Conservation (phyloP, 305 asterid genomes). For the Rubia peregrina region DNA sequence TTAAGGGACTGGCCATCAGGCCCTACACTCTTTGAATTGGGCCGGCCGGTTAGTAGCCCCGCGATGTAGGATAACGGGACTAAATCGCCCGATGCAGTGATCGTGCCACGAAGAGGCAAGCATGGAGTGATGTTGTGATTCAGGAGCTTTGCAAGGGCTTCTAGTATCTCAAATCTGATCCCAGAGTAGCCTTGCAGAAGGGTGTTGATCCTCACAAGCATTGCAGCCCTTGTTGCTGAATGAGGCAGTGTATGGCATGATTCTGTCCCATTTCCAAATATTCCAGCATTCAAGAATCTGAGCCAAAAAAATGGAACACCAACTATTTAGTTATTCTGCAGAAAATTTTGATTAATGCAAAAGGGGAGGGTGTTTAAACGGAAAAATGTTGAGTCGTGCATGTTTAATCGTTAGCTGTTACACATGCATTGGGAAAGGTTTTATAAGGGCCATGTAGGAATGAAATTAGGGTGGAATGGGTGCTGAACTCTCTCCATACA, state of each 20-base stretch:
- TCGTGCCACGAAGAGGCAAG: conserved; percentile 68
- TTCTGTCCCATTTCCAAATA: conserved; percentile 26
- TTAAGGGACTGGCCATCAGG: conserved; percentile 45
- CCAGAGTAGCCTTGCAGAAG: conserved; percentile 34
- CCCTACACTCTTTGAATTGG: conserved; percentile 63
- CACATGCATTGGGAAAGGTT: too few relatives aligned
- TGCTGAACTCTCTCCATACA: too few relatives aligned
- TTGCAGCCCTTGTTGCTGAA: conserved; percentile 32
- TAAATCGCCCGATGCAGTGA: conserved; percentile 64
- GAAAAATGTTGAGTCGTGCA: too few relatives aligned
- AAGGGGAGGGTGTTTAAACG: too few relatives aligned
- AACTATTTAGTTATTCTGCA: neutral
- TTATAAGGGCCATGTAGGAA: too few relatives aligned
- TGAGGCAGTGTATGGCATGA: conserved; percentile 22
- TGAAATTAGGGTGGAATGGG: too few relatives aligned
- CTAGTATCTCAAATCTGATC: conserved; percentile 53
- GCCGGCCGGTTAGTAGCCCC: conserved; percentile 61
- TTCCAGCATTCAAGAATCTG: conserved; percentile 35
- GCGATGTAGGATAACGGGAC: conserved; percentile 86
- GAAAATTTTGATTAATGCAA: too few relatives aligned
- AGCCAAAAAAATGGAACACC: neutral
- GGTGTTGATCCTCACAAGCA: conserved; percentile 67
- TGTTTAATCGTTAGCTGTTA: too few relatives aligned
- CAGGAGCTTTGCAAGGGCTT: conserved; percentile 45
- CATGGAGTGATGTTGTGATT: conserved; percentile 24